Conservation (phyloP, 2,329 filamentous ascomycete species). For the Fusarium transvaalense region DNA sequence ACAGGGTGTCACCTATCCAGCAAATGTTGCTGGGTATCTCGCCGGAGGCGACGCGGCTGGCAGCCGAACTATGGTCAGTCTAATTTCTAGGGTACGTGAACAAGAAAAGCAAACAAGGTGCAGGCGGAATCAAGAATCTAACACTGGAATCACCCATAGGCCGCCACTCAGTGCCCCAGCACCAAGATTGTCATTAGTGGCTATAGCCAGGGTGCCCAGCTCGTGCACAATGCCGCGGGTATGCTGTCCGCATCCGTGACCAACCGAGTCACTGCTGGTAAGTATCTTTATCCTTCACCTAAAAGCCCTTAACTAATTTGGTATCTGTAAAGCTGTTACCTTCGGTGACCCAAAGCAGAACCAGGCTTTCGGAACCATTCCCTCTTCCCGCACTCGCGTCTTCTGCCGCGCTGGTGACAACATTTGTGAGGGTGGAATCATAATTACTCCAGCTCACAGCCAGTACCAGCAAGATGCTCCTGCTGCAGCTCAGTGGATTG, state of each 20-base stretch:
- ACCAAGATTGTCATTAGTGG: conserved; percentile 10
- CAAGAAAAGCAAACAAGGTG: too few relatives aligned
- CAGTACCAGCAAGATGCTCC: not conserved
- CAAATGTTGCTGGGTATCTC: not conserved
- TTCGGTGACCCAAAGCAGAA: not conserved
- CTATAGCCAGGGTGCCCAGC: not conserved
- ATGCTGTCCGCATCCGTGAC: not conserved
- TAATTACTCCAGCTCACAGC: not conserved
- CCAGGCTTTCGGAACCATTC: not conserved
- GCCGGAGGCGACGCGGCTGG: not conserved
- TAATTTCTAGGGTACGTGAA: conserved; percentile 1
- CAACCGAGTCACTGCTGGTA: not conserved
- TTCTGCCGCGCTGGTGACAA: not conserved
- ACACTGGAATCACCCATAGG: not conserved
- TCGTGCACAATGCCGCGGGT: not conserved
- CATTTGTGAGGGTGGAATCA: not conserved
- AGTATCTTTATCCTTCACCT: not conserved
- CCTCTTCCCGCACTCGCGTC: not conserved
- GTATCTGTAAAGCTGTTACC: not conserved
- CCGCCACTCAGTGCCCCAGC: not conserved
- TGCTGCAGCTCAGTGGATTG: conserved; percentile 2
- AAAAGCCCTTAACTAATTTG: not conserved
- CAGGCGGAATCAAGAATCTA: not conserved
- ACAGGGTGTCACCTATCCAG: conserved; percentile 1
- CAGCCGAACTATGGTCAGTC: not conserved